A percentile compares a stretch with the other conserved stretches of the same genome.
These are phyloP conservation scores for Suillus subalutaceus DNA, from an alignment of 768 basidiomycete species.

Conservation along the genomic window DNA sequence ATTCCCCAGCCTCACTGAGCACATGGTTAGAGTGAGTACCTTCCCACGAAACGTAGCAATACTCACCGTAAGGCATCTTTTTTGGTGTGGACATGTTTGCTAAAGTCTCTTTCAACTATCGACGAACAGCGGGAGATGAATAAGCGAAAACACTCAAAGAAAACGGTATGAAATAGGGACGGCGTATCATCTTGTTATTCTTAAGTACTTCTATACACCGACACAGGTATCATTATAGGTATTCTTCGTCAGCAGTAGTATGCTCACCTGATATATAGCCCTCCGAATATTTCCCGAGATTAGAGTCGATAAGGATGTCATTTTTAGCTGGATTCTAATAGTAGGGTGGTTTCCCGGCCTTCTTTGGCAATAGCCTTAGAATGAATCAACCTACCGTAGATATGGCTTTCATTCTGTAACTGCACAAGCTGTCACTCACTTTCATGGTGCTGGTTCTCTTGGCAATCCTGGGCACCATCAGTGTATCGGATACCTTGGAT, in stretches of 20 bases:
- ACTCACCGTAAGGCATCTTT: conserved; percentile 38
- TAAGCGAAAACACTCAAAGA: neutral
- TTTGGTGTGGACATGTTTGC: conserved; percentile 23
- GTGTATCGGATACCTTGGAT: neutral
- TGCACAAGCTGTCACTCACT: neutral
- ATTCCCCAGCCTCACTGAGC: conserved; percentile 44
- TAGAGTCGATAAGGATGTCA: neutral
- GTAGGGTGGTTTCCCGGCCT: neutral
- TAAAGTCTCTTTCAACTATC: neutral
- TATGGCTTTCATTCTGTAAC: neutral
- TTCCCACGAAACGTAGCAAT: neutral
- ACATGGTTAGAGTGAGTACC: neutral
- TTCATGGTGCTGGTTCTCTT: neutral
- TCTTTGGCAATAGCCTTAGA: neutral
- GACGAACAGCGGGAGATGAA: neutral
- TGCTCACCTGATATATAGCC: neutral
- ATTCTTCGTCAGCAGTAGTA: neutral
- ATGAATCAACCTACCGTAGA: neutral
- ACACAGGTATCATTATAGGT: too few species aligned
- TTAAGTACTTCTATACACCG: neutral
- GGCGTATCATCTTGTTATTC: neutral
- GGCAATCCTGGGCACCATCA: neutral
- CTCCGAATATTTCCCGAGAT: neutral
- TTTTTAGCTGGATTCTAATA: neutral
- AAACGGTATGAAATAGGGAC: neutral